phyloP scores from a whole-genome alignment of 345 rosid species.

The Populus davidiana region DNA sequence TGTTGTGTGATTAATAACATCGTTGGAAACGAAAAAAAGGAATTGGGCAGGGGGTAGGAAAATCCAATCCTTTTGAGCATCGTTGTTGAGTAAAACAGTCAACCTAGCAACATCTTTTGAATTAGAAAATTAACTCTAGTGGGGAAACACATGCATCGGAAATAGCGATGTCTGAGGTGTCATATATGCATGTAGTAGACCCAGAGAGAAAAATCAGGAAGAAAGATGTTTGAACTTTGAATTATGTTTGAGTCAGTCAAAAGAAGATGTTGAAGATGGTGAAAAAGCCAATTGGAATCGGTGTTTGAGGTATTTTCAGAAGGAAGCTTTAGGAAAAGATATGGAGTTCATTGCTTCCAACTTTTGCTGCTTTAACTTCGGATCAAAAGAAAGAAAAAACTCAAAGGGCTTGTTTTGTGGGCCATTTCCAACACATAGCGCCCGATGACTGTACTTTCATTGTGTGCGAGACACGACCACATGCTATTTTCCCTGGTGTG shows the following conservation, averaged over 20 bases:
- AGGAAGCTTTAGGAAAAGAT: constrained; percentile 36
- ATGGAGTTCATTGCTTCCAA: constrained; percentile 17
- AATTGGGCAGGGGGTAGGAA: neutral
- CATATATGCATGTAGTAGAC: neutral
- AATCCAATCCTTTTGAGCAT: neutral
- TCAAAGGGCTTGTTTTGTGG: constrained; percentile 37
- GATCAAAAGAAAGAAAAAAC: constrained; percentile 39
- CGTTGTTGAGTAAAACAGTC: neutral
- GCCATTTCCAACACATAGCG: constrained; percentile 22
- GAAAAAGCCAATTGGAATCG: constrained; percentile 30
- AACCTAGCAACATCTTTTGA: neutral
- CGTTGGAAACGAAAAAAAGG: neutral
- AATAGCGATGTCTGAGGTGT: constrained; percentile 12
- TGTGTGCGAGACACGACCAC: neutral
- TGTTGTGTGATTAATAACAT: neutral
- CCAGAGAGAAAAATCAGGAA: constrained; percentile 15
- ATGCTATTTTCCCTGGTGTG: constrained; percentile 3
- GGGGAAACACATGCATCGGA: constrained; percentile 5
- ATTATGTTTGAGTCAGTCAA: constrained; percentile 44
- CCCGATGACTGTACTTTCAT: constrained; percentile 14
- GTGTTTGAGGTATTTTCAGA: constrained; percentile 19
- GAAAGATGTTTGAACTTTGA: constrained; percentile 28
- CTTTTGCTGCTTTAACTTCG: constrained; percentile 39
- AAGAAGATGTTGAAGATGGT: constrained; percentile 39
- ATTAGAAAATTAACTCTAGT: neutral